Conservation (phyloP, 2,329 filamentous ascomycete genomes). For the Aspergillus novoparasiticus region DNA sequence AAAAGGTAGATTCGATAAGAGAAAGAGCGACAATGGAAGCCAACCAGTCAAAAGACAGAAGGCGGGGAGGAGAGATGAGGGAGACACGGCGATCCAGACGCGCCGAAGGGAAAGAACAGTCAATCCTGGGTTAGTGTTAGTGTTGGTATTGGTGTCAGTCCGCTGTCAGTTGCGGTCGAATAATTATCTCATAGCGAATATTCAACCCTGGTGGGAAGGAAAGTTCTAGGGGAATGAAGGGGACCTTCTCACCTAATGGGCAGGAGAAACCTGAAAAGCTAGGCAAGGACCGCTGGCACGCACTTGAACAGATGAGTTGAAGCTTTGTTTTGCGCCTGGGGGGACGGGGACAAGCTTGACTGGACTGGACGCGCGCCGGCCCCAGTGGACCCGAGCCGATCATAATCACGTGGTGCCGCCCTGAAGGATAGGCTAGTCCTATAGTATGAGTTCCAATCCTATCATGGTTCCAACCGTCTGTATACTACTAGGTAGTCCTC, state of each 20-base stretch:
- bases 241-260: neutral
- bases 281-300: neutral
- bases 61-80: constrained; percentile 4
- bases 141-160: constrained; percentile 1
- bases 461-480: too few relatives aligned
- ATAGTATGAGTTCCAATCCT: too few relatives aligned
- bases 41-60: constrained; percentile 12
- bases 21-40: constrained; percentile 3
- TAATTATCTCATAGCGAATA: neutral
- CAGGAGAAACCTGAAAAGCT: neutral
- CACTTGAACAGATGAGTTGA: neutral
- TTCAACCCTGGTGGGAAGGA: neutral
- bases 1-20: neutral
- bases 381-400: neutral
- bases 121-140: constrained; percentile 1
- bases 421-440: neutral
- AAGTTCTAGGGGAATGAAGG: neutral
- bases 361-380: neutral
- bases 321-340: constrained; percentile 6
- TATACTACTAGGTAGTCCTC: too few relatives aligned
- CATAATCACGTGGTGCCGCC: neutral
- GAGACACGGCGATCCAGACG: constrained; percentile 14
- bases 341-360: neutral
- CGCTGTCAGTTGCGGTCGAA: neutral
- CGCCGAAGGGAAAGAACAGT: constrained; percentile 11